These are phyloP conservation scores for Laetiporus sulphureus DNA, from an alignment of 1,284 basidiomycete species.

Conservation along the genomic window DNA sequence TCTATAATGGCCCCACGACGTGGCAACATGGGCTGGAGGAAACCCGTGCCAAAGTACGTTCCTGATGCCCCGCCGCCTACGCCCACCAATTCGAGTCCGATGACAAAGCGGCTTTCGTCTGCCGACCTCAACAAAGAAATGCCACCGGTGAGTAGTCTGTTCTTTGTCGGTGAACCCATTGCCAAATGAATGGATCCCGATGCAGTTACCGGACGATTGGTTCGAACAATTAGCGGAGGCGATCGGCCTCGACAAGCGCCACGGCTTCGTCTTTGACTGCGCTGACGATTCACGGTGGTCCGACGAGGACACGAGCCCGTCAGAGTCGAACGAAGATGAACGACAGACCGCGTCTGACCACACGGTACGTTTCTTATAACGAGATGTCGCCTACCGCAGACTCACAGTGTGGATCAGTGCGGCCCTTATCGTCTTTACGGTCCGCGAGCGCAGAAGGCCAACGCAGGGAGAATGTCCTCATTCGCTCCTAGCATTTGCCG, in stretches of 20 bases:
- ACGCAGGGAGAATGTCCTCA: too few relatives aligned
- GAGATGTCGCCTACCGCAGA: too few relatives aligned
- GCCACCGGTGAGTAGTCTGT: conserved; percentile 40
- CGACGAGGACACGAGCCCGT: too few relatives aligned
- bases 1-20: conserved; percentile 11
- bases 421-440: too few relatives aligned
- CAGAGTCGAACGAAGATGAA: too few relatives aligned
- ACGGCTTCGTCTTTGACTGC: conserved; percentile 14
- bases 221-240: conserved; percentile 37
- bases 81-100: conserved; percentile 26
- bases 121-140: conserved; percentile 26
- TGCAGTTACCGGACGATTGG: conserved; percentile 47
- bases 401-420: too few relatives aligned
- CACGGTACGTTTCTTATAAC: too few relatives aligned
- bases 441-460: too few relatives aligned
- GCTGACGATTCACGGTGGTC: too few relatives aligned
- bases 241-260: conserved; percentile 24
- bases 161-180: conserved; percentile 1
- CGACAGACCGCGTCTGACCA: too few relatives aligned
- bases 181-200: conserved; percentile 8
- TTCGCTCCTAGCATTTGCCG: too few relatives aligned
- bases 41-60: conserved; percentile 57
- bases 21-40: conserved; percentile 49
- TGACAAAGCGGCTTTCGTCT: conserved; percentile 24
- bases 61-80: conserved; percentile 48